These are phyloP conservation scores for Saturnispora halmiae DNA, from an alignment of 805 yeast species.

Conservation along the genomic window DNA sequence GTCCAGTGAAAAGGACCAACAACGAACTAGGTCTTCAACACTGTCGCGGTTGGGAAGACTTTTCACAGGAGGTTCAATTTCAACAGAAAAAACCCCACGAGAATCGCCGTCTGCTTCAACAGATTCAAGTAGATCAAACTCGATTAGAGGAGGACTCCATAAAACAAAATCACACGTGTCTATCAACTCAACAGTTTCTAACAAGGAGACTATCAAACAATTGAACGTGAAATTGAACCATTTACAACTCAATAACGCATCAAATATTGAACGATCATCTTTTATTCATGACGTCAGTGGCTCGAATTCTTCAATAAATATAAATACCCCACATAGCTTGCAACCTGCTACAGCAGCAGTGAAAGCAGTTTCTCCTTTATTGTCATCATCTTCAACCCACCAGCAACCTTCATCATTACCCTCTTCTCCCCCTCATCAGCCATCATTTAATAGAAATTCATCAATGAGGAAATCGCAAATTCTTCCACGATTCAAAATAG, in stretches of 20 bases:
- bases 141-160: background rate
- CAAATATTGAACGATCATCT: background rate
- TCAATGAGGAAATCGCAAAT: slow-evolving; percentile 1
- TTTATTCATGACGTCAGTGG: background rate
- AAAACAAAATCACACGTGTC: background rate
- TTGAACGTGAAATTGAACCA: slow-evolving; percentile 5
- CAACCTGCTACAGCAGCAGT: too few species aligned
- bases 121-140: slow-evolving; percentile 5
- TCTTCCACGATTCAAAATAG: slow-evolving; percentile 5
- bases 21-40: too few species aligned
- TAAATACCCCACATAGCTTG: too few species aligned
- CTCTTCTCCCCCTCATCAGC: background rate
- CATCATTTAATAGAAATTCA: slow-evolving; percentile 2
- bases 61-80: background rate
- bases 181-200: background rate
- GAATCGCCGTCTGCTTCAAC: slow-evolving; percentile 1
- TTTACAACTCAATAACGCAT: background rate
- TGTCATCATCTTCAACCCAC: too few species aligned
- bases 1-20: too few species aligned
- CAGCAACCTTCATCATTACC: too few species aligned
- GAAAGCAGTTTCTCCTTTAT: too few species aligned
- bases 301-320: too few species aligned
- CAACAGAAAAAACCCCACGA: background rate
- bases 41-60: too few species aligned
- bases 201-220: slow-evolving; percentile 4